Evolutionary conservation across 2,329 filamentous ascomycete genomes (phyloP).

Genomic region (Colletotrichum ledebouriae): DNA sequence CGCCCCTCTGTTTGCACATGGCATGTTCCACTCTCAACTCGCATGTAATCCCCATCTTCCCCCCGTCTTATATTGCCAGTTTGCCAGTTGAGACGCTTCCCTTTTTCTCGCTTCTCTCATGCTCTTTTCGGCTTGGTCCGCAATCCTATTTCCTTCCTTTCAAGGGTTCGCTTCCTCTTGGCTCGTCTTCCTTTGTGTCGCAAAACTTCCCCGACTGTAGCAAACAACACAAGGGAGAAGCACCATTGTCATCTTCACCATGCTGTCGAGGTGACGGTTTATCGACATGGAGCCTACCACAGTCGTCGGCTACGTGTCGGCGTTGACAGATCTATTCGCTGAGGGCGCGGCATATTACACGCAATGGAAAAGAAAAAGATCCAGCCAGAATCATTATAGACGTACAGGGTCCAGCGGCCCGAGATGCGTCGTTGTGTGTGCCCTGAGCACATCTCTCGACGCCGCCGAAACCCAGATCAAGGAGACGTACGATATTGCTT

Average conservation of each 20-base stretch:
- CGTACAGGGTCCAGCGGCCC: constrained; percentile 26
- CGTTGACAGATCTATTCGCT: constrained; percentile 41
- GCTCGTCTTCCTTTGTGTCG: not conserved
- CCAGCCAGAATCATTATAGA: constrained; percentile 52
- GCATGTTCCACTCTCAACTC: constrained; percentile 3
- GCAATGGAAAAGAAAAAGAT: constrained; percentile 52
- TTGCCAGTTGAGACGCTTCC: constrained; percentile 1
- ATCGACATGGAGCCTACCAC: constrained; percentile 44
- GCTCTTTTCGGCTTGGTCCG: not conserved
- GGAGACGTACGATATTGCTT: constrained; percentile 52
- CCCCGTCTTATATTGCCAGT: constrained; percentile 4
- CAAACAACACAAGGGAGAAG: too few species aligned
- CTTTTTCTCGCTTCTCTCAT: not conserved
- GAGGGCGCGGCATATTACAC: constrained; percentile 48
- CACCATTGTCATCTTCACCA: not conserved
- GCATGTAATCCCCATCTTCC: not conserved
- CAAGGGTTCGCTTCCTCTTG: not conserved
- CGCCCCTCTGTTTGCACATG: constrained; percentile 9
- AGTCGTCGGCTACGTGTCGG: constrained; percentile 43
- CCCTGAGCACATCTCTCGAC: constrained; percentile 52
- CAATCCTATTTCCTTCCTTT: not conserved
- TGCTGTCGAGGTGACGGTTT: constrained; percentile 27
- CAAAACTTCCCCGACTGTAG: not conserved
- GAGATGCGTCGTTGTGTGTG: constrained; percentile 47
- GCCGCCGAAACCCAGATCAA: constrained; percentile 50